These are phyloP conservation scores for Phanerochaete carnosa DNA, from an alignment of 768 basidiomycete genomes.

Conservation along the genomic window DNA sequence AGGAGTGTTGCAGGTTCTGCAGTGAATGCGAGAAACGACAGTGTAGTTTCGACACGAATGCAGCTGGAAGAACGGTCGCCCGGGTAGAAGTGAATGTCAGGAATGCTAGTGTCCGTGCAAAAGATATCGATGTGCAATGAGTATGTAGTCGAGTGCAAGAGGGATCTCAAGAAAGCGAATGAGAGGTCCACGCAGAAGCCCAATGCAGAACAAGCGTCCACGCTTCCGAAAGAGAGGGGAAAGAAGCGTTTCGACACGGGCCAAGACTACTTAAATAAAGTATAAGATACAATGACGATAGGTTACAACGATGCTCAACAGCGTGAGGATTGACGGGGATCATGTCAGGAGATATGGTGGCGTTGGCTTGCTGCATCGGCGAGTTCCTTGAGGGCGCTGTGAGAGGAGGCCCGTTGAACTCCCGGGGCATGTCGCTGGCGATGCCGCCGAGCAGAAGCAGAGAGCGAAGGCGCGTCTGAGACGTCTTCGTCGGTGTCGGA, in stretches of 20 bases:
- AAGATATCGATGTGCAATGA: neutral
- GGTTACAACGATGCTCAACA: neutral
- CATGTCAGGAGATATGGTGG: slow-evolving; percentile 2
- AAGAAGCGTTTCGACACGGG: neutral
- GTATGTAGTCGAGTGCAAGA: neutral
- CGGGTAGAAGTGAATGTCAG: neutral
- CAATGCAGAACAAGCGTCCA: neutral
- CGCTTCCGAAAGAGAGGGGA: neutral
- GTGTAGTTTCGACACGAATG: slow-evolving; percentile 5
- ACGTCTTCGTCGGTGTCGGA: slow-evolving; percentile 28
- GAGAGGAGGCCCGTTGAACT: neutral
- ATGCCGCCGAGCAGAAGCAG: neutral
- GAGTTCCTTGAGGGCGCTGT: neutral
- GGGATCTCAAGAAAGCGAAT: neutral
- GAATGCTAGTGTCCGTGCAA: neutral
- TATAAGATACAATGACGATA: slow-evolving; percentile 3
- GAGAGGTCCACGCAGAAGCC: neutral
- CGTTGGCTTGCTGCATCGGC: neutral
- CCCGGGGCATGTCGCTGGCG: neutral
- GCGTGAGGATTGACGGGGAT: neutral
- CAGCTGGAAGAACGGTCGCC: neutral
- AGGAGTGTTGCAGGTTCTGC: neutral
- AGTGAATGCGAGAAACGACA: slow-evolving; percentile 2
- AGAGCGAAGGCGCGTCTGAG: slow-evolving; percentile 9
- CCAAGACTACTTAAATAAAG: slow-evolving; percentile 6